These are phyloP conservation scores for Sistotremastrum suecicum DNA, from an alignment of 768 basidiomycete species.

Conservation along the genomic window DNA sequence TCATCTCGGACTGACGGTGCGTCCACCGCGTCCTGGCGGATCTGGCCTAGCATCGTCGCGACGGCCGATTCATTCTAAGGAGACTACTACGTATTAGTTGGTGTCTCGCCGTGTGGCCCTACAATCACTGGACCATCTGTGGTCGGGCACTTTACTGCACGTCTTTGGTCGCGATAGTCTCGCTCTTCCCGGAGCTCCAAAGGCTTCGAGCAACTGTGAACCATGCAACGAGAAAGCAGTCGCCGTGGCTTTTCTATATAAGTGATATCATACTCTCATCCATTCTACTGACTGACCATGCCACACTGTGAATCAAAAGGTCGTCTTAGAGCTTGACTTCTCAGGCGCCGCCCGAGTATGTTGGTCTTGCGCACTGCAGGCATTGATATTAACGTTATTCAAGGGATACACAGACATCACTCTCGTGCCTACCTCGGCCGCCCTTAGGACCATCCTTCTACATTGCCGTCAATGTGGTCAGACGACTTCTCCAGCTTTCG, in stretches of 20 bases:
- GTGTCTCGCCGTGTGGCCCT: too few relatives aligned
- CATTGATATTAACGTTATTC: constrained; percentile 5
- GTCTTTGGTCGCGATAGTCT: too few relatives aligned
- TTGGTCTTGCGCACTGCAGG: constrained; percentile 11
- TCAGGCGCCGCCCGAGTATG: constrained; percentile 73
- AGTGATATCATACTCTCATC: constrained; percentile 30
- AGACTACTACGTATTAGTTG: too few relatives aligned
- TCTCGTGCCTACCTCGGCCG: constrained; percentile 63
- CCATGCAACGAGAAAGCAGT: constrained; percentile 59
- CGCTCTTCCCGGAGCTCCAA: too few relatives aligned
- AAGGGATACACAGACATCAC: constrained; percentile 93
- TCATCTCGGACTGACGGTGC: too few relatives aligned
- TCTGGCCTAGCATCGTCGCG: too few relatives aligned
- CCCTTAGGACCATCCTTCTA: constrained; percentile 73
- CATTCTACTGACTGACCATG: constrained; percentile 25
- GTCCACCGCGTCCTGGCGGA: too few relatives aligned
- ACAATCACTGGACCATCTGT: too few relatives aligned
- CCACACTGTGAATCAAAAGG: constrained; percentile 91
- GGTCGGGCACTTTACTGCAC: too few relatives aligned
- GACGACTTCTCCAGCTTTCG: constrained; percentile 8
- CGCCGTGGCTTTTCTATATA: constrained; percentile 86
- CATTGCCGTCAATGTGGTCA: constrained; percentile 84
- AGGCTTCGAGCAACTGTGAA: background rate
- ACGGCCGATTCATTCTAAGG: too few relatives aligned
- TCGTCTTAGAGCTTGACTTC: constrained; percentile 88